Base-by-base conservation (phyloP, 148 eudicot species). In the Camellia lanceoleosa region DNA sequence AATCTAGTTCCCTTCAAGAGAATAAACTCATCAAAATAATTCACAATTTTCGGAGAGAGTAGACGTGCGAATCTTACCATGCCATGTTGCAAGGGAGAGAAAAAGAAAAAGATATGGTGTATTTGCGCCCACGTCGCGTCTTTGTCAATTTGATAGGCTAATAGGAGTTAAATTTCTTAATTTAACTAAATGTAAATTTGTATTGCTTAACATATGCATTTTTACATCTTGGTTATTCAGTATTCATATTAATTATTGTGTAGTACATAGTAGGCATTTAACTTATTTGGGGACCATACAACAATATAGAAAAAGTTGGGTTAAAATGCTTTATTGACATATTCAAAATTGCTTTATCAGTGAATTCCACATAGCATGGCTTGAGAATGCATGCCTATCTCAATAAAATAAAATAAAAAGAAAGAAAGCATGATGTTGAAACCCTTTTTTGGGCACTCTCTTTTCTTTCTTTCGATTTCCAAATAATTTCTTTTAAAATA, bases 31-130 rank as follows among this genome's bases (percentile, higher is more conserved):
- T 14, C 19, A 43, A n/a, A 30, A 44, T 71, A 77, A 59, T 23
- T 65, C 19, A 70, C n/a, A 77, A 59, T 71, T 19, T 52, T 65
- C 0, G 52, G 13, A 54, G 47, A 41, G 72, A 66, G 64, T 47
- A 43, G 68, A 70, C 59, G 55, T 49, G 52, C 76, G 83, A 84
- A 84, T 84, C 82, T 82, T 84, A 73, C 82, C 42, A 70, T 49
- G 79, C 62, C 83, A 68, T 68, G 75, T 78, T 74, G 82, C 85
- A 58, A 63, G 49, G 68, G 74, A 78, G 75, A 68, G 82, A 23
- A 63, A 75, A 85, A 82, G 78, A 79, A 81, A 81, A 84, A 69
- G 80, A 71, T 69, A 76, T 79, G 84, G 84, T 63, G 8, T 51
- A 70, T 63, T 75, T 64, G 52, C 63, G 5, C 55, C 84, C 87